Conservation (phyloP, 2,329 filamentous ascomycete genomes). For the Aspergillus luchuensis region DNA sequence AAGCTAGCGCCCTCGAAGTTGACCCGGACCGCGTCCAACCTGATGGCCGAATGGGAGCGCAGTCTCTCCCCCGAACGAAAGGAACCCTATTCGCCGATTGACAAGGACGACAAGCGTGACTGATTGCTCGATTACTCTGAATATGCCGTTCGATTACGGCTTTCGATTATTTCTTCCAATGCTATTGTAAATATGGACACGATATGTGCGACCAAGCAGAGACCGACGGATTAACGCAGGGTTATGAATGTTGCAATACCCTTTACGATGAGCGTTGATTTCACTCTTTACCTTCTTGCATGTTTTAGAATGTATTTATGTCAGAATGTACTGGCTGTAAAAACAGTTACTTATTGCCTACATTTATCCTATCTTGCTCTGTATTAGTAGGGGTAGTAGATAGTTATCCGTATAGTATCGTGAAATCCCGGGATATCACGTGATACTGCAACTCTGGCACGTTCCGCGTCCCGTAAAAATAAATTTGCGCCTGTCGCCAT, state of each 20-base stretch:
- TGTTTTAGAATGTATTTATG: neutral
- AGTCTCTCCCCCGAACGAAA: constrained; percentile 57
- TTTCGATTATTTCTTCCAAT: neutral
- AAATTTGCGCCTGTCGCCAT: constrained; percentile 34
- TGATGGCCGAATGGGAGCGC: constrained; percentile 92
- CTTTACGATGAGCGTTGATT: constrained; percentile 33
- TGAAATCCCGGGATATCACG: constrained; percentile 20
- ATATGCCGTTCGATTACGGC: neutral
- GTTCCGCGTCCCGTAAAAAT: constrained; percentile 28
- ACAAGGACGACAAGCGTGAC: constrained; percentile 37
- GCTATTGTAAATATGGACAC: constrained; percentile 25
- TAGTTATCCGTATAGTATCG: too few species aligned
- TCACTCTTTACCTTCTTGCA: constrained; percentile 18
- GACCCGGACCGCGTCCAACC: constrained; percentile 76
- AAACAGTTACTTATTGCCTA: too few species aligned
- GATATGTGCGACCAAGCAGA: constrained; percentile 18
- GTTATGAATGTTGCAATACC: constrained; percentile 35
- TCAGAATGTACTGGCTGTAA: neutral
- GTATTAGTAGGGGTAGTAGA: too few species aligned
- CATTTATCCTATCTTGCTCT: too few species aligned
- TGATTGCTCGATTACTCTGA: constrained; percentile 19
- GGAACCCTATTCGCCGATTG: constrained; percentile 21
- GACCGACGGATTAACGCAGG: constrained; percentile 33
- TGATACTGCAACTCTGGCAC: constrained; percentile 23
- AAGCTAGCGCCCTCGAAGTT: constrained; percentile 74